Evolutionary conservation across 202 grass and related monocot genomes (phyloP).

Genomic region (Saccharum hybrid): DNA sequence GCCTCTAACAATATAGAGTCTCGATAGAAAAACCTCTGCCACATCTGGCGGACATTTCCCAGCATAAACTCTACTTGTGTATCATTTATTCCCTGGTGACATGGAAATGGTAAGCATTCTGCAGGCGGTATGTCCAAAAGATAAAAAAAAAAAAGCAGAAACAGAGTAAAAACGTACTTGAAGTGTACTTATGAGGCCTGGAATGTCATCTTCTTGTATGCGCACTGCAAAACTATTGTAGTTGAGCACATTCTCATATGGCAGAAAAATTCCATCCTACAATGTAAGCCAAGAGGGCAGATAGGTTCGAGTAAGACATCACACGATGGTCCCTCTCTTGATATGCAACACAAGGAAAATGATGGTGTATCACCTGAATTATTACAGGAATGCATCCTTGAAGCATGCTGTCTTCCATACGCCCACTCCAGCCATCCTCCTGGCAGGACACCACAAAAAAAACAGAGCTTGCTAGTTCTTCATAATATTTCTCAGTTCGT

Average conservation of each 20-base stretch:
- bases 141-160: constrained; percentile 9
- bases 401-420: constrained; percentile 92
- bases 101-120: constrained; percentile 30
- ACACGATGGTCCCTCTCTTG: constrained; percentile 13
- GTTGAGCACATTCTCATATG: constrained; percentile 95
- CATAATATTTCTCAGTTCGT: constrained; percentile 69
- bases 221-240: constrained; percentile 86
- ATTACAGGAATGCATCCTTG: constrained; percentile 96
- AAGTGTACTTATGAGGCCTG: constrained; percentile 74
- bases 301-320: constrained; percentile 22
- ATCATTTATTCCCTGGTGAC: constrained; percentile 64
- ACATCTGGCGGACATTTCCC: constrained; percentile 76
- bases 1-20: constrained; percentile 92
- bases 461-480: constrained; percentile 80
- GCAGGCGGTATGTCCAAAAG: constrained; percentile 27
- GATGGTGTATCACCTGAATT: constrained; percentile 68
- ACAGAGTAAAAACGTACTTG: constrained; percentile 47
- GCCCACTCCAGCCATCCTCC: constrained; percentile 97
- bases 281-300: constrained; percentile 43
- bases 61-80: constrained; percentile 89
- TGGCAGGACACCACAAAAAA: constrained; percentile 94
- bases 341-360: constrained; percentile 35
- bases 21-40: constrained; percentile 93
- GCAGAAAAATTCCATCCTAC: constrained; percentile 93
- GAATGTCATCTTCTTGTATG: constrained; percentile 87